Evolutionary conservation across 768 basidiomycete genomes (phyloP), one percentile per base, ranked within the genome.

Genomic region (Psilocybe azurescens): DNA sequence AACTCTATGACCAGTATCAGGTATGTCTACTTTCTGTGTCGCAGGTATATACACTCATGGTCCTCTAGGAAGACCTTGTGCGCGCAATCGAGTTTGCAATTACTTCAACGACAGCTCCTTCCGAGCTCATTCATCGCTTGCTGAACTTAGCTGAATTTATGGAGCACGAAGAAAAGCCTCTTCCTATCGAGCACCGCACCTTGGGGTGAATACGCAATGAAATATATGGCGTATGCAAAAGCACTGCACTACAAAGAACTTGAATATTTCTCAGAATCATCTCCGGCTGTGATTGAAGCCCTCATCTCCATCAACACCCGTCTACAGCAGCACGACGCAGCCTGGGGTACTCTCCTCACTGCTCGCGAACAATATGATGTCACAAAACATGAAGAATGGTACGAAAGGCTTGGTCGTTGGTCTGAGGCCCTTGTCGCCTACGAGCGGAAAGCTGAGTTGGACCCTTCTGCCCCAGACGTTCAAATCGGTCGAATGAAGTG

Each of bases 171-270:
- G 97, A 99, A 70, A 97, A 97, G 70, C 86, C 93, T 0, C 81
- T 99, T 1, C 95, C 95, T 1, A 97, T 99, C 62, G 95, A 97
- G 68, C 90, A 95, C 67, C 86, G 93, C 55, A 94, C 93, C 11
- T 85, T 99, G 13, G 97, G 97, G 97, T 39, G 93, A 95, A 70
- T 95, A 96, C 70, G 95, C 97, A 0, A 86, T 93, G 79, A 91
- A 90, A 65, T 95, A 92, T 74, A 90, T 94, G 74, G 96, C 96
- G 0, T 98, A 95, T 67, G 97, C 97, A 3, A 99, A 99, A 73
- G 96, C 97, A 0, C 82, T 99, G 29, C 97, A 99, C 73, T 99
- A 99, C 81, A 99, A 99, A 74, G 97, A 99, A 69, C 83, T 96
- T 38, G 97, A 99, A 74, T 99, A 93, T 75, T 97, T 97, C 72